Conservation (phyloP, 345 rosid genomes). For the Eucalyptus lansdowneana region DNA sequence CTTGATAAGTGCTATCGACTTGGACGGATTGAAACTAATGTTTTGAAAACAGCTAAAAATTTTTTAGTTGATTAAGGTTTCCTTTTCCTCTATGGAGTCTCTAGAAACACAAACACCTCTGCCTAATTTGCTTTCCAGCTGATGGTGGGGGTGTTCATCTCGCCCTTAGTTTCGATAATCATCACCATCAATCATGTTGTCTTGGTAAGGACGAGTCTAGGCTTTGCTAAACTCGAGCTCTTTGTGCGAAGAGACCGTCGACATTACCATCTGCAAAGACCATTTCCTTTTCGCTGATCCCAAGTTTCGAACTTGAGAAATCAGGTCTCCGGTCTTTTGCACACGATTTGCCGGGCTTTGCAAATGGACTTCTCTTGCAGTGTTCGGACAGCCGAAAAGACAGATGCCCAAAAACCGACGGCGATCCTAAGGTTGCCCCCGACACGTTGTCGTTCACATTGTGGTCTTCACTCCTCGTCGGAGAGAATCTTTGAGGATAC, state of each 20-base stretch:
- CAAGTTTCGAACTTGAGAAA: not conserved
- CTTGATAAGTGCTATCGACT: no score
- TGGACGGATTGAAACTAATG: not conserved
- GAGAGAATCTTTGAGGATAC: not conserved
- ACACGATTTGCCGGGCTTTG: not conserved
- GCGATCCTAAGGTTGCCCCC: not conserved
- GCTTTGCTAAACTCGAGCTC: not conserved
- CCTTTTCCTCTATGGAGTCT: not conserved
- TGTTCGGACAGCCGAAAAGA: not conserved
- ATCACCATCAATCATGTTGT: not conserved
- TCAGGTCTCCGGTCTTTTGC: not conserved
- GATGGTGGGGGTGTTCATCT: not conserved
- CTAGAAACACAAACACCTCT: not conserved
- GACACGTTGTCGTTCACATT: not conserved
- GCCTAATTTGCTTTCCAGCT: not conserved
- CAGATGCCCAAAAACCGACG: not conserved
- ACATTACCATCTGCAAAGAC: not conserved
- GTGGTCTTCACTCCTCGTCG: not conserved
- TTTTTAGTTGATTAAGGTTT: not conserved
- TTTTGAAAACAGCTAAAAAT: rapidly evolving
- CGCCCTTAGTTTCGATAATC: not conserved
- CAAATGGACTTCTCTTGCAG: not conserved
- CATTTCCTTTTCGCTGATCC: not conserved
- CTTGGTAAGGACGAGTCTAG: not conserved
- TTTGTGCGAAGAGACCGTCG: not conserved